phyloP scores from a whole-genome alignment of 805 yeast species.

The Jamesozyma spencerorum region DNA sequence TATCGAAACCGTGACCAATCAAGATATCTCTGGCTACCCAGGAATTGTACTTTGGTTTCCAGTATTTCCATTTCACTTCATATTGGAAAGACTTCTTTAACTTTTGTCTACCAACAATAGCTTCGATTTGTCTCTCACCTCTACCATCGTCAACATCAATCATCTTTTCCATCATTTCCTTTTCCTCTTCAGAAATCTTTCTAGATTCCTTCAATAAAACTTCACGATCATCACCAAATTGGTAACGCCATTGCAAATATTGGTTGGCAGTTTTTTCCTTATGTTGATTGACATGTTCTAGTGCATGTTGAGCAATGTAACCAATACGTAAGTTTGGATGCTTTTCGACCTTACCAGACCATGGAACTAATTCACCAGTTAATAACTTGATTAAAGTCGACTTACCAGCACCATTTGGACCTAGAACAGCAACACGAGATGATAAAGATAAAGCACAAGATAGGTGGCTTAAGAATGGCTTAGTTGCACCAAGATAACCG shows the following conservation, averaged over 20 bases:
- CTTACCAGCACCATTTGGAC: conserved; percentile 99
- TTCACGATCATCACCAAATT: conserved; percentile 97
- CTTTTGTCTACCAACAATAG: conserved; percentile 94
- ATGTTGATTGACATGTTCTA: conserved; percentile 94
- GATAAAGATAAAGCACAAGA: conserved; percentile 88
- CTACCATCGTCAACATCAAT: conserved; percentile 78
- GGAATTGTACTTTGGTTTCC: conserved; percentile 88
- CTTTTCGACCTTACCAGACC: conserved; percentile 84
- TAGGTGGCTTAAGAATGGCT: conserved; percentile 70
- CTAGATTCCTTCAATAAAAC: conserved; percentile 88
- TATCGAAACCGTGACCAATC: conserved; percentile 75
- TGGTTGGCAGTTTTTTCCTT: conserved; percentile 97
- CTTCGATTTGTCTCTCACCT: conserved; percentile 84
- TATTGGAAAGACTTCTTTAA: conserved; percentile 94
- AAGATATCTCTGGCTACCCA: conserved; percentile 84
- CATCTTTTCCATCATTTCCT: conserved; percentile 64
- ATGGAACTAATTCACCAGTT: conserved; percentile 86
- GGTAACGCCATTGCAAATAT: conserved; percentile 96
- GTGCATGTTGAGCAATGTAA: conserved; percentile 96
- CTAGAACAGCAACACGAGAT: conserved; percentile 94
- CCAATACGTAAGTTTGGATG: conserved; percentile 98
- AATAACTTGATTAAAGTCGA: conserved; percentile 88
- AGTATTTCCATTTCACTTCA: conserved; percentile 87
- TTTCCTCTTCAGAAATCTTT: conserved; percentile 65
- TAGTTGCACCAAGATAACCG: conserved; percentile 79